Conservation (phyloP, 129 eudicot species). For the Kitagawia praeruptora region DNA sequence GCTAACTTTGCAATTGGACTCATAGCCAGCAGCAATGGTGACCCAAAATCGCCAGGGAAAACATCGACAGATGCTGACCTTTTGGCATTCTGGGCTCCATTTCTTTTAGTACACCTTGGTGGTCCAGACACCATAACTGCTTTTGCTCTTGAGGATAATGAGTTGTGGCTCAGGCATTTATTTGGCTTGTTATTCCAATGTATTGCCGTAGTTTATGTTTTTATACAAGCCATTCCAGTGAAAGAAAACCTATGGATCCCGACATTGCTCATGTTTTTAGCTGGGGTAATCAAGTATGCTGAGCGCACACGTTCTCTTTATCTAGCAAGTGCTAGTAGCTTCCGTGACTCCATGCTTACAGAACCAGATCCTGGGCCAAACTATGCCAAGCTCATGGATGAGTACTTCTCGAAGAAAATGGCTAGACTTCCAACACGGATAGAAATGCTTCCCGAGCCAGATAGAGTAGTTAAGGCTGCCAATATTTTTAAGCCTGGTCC, state of each 20-base stretch:
- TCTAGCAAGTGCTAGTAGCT: constrained; percentile 42
- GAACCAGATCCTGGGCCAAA: constrained; percentile 52
- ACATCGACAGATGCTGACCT: constrained; percentile 19
- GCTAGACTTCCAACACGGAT: constrained; percentile 28
- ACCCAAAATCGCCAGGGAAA: not conserved
- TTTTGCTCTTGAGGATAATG: not conserved
- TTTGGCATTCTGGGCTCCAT: constrained; percentile 63
- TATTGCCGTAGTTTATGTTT: not conserved
- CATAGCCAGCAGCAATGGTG: constrained; percentile 27
- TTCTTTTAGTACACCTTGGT: constrained; percentile 56
- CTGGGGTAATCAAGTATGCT: constrained; percentile 3
- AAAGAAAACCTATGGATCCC: constrained; percentile 11
- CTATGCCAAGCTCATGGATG: constrained; percentile 27
- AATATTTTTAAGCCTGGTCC: not conserved
- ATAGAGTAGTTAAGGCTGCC: constrained; percentile 9
- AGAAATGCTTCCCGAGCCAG: constrained; percentile 15
- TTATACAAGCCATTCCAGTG: not conserved
- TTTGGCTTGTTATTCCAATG: constrained; percentile 36
- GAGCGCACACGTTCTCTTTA: constrained; percentile 40
- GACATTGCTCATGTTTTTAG: constrained; percentile 6
- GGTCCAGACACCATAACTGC: constrained; percentile 56
- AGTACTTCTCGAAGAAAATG: constrained; percentile 28
- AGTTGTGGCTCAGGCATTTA: constrained; percentile 54
- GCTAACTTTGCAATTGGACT: constrained; percentile 26
- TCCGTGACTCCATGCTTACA: constrained; percentile 41